Evolutionary conservation across 371 early-diverging fungal genomes (phyloP), one percentile per base, ranked within the genome.

Genomic region (Mucor velutinosus): DNA sequence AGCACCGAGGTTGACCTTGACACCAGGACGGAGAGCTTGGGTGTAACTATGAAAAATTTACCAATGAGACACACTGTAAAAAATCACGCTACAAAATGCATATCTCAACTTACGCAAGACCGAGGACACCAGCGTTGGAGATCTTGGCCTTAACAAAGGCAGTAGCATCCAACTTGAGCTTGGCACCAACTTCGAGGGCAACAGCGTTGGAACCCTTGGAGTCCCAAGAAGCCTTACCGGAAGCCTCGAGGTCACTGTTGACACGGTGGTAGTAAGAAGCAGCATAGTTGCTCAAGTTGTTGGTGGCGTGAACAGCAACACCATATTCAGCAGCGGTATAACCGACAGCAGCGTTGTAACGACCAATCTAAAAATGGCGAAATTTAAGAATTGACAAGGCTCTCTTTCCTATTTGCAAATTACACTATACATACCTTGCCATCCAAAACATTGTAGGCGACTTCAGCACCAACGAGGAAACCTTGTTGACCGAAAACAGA

Each of bases 191-290:
- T 85, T 99, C 99, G 61, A 97, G 88, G 69, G 89, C 86, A 71
- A 96, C 97, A 49, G 83, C 80, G 65, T 79, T 85, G 73, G 82
- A 83, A 71, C 88, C 85, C 76, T 92, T 79, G 77, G 89, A 84
- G 85, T 96, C 93, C 93, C 95, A 97, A 72, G 90, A 80, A 65
- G 97, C 97, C 80, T 93, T 92, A 74, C 92, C 95, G 74, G 95
- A 97, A 67, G 95, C 96, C 86, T 99, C 97, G 67, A 95, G 86
- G 61, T 90, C 90, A 66, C 86, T 70, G 80, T 86, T 92, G 80
- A 98, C 94, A 69, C 93, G 92, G 87, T 99, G 99, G 91, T 91
- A 95, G 94, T 95, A 97, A 32, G 96, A 92, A 66, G 95, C 95
- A 71, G 96, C 82, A 83, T 92, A 91, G 73, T 82, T 75, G 83